Conservation (phyloP, 2,329 filamentous ascomycete species). For the Drechmeria coniospora region DNA sequence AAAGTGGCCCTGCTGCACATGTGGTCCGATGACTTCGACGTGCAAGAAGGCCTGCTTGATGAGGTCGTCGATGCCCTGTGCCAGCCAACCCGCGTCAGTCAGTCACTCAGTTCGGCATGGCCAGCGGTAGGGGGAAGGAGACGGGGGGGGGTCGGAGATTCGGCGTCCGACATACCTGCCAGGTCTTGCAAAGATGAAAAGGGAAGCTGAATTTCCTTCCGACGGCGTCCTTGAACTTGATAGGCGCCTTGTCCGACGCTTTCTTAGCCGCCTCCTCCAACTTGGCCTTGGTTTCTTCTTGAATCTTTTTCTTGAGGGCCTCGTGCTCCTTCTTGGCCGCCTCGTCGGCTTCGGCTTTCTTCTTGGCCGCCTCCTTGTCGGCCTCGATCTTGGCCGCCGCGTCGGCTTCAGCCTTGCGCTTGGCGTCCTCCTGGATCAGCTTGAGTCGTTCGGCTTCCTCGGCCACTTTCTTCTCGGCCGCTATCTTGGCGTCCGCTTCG, state of each 20-base stretch:
- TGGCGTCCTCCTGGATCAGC: slow-evolving; percentile 22
- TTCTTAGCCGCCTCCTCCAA: slow-evolving; percentile 32
- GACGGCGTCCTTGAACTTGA: slow-evolving; percentile 84
- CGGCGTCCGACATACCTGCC: slow-evolving; percentile 46
- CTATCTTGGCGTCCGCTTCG: slow-evolving; percentile 23
- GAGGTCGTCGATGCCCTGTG: slow-evolving; percentile 68
- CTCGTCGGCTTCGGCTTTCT: slow-evolving; percentile 24
- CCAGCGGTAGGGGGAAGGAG: no score
- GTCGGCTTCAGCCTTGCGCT: slow-evolving; percentile 22
- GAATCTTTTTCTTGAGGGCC: slow-evolving; percentile 43
- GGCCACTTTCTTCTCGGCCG: slow-evolving; percentile 24
- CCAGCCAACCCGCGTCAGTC: slow-evolving; percentile 3
- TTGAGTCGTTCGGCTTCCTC: slow-evolving; percentile 26
- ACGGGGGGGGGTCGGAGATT: neutral
- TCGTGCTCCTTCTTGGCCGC: slow-evolving; percentile 39
- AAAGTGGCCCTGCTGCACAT: slow-evolving; percentile 66
- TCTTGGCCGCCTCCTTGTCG: slow-evolving; percentile 24
- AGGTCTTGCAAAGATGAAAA: slow-evolving; percentile 69
- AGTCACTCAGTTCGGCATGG: neutral
- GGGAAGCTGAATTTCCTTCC: slow-evolving; percentile 88
- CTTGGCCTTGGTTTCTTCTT: slow-evolving; percentile 38
- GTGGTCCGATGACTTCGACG: slow-evolving; percentile 59
- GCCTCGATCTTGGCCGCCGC: slow-evolving; percentile 22
- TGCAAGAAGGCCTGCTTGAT: slow-evolving; percentile 75
- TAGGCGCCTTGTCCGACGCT: slow-evolving; percentile 51